Base-by-base conservation (phyloP, 768 basidiomycete species). In the Suillus bovinus region DNA sequence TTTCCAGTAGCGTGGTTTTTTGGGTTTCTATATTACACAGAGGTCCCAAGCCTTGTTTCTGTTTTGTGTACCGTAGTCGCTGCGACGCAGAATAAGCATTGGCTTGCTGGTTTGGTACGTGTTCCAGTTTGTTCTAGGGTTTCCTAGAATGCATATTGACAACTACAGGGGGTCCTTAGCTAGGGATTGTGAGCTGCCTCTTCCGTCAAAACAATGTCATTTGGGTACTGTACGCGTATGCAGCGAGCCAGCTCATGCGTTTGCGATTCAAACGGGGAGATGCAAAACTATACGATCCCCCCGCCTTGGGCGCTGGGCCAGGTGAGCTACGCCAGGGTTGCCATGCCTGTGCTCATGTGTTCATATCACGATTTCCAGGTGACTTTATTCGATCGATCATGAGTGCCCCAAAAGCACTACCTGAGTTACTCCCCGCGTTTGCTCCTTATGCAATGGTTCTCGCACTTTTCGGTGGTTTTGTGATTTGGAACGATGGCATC, bases 201-300 rank as follows among this genome's bases (percentile, higher is more conserved):
- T 96, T 96, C 75, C 85, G 96, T 53, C 96, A 99, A 76, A 99
- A 93, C 50, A 98, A 98, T 77, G 81, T 99, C 68, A 79, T 97
- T 57, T 99, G 96, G 96, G 82, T 96, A 61, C 76, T 91, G 22
- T 98, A 94, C 74, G 91, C 90, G 11, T 93, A 86, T 78, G 88
- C 84, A 53, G 81, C 78, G 56, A 91, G 89, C 73, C 89, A 91
- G 74, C 81, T 94, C 66, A 83, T 83, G 79, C 80, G 81, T 70
- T 75, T 93, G 68, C 84, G 87, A 61, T 90, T 85, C 78, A 84
- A 84, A 72, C 84, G 85, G 69, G 76, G 81, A 42, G 62, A 75
- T 42, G 69, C 69, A 39, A 82, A 80, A 68, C 73, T 93, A 20
- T 83, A 91, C 70, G 92, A 94, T 76, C 91, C 89, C 55, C 86